Evolutionary conservation across 2,329 filamentous ascomycete species (phyloP).

Genomic region (Cercospora canescens): DNA sequence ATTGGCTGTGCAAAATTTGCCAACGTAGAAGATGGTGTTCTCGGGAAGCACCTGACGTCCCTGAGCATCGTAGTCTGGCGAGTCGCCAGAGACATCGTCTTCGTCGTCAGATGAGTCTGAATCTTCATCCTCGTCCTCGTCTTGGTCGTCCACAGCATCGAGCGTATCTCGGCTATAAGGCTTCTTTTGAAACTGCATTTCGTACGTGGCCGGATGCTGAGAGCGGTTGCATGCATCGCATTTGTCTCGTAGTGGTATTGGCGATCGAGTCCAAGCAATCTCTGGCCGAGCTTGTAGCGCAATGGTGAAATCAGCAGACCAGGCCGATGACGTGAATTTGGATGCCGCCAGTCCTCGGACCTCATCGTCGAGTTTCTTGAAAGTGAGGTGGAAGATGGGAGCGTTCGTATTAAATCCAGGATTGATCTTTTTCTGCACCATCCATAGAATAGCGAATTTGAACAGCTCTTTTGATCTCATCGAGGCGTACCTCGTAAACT

Average conservation of each 20-base stretch:
- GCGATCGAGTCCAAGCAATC: constrained; percentile 47
- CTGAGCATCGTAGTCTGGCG: constrained; percentile 49
- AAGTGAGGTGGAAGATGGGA: constrained; percentile 66
- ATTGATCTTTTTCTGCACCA: constrained; percentile 76
- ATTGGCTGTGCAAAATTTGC: neutral
- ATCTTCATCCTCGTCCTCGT: constrained; percentile 51
- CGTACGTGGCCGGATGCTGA: constrained; percentile 66
- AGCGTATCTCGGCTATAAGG: constrained; percentile 67
- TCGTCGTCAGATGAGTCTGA: constrained; percentile 34
- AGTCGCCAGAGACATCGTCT: constrained; percentile 36
- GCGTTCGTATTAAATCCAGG: constrained; percentile 66
- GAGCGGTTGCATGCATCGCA: constrained; percentile 73
- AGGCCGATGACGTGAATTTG: constrained; percentile 70
- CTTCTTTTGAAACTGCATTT: constrained; percentile 63
- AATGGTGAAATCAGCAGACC: constrained; percentile 66
- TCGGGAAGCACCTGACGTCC: constrained; percentile 49
- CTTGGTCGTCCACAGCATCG: constrained; percentile 61
- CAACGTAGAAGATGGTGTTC: constrained; percentile 51
- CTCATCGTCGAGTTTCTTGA: constrained; percentile 71
- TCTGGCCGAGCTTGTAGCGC: constrained; percentile 66
- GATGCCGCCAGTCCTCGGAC: constrained; percentile 66
- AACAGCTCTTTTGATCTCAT: constrained; percentile 73
- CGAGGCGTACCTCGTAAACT: constrained; percentile 67
- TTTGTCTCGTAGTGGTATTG: constrained; percentile 41
- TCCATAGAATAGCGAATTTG: constrained; percentile 73